A percentile compares a stretch with the other conserved stretches of the same genome.
Conservation (phyloP, 2,329 filamentous ascomycete species). For the Cercospora sesami region DNA sequence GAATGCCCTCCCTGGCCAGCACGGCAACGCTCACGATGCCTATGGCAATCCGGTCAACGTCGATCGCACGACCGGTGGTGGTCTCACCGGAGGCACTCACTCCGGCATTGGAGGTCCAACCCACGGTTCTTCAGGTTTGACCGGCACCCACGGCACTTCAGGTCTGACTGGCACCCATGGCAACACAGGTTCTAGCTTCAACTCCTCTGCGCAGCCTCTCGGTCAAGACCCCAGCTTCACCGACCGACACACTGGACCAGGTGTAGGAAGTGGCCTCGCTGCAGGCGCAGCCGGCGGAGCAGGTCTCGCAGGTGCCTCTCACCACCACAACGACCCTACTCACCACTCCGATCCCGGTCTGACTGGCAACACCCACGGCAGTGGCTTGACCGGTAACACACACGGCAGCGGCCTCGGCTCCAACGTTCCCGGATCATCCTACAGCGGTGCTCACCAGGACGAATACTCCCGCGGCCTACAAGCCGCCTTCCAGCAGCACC, state of each 20-base stretch:
- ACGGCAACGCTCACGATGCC: constrained; percentile 17
- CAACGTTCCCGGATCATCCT: neutral
- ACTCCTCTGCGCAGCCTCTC: constrained; percentile 18
- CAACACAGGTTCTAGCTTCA: constrained; percentile 10
- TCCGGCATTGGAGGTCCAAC: constrained; percentile 1
- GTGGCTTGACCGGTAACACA: no score
- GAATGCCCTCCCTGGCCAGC: constrained; percentile 15
- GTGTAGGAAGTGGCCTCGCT: constrained; percentile 10
- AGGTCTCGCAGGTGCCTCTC: constrained; percentile 14
- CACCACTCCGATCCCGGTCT: constrained; percentile 5
- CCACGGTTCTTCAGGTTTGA: constrained; percentile 1
- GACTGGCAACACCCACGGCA: neutral
- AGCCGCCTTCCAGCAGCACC: constrained; percentile 9
- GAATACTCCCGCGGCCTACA: constrained; percentile 14
- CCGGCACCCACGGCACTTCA: constrained; percentile 5
- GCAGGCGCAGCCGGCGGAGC: constrained; percentile 15
- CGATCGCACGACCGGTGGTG: neutral
- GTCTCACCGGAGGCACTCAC: constrained; percentile 5
- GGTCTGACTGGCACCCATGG: neutral
- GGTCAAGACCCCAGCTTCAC: constrained; percentile 19
- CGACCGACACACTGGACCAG: constrained; percentile 19
- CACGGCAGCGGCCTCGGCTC: neutral
- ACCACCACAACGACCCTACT: constrained; percentile 16
- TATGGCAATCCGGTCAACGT: constrained; percentile 15
- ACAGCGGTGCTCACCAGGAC: constrained; percentile 9